Evolutionary conservation across 2,329 filamentous ascomycete species (phyloP), one percentile per base, ranked within the genome.

Genomic region (Aspergillus neoniger): DNA sequence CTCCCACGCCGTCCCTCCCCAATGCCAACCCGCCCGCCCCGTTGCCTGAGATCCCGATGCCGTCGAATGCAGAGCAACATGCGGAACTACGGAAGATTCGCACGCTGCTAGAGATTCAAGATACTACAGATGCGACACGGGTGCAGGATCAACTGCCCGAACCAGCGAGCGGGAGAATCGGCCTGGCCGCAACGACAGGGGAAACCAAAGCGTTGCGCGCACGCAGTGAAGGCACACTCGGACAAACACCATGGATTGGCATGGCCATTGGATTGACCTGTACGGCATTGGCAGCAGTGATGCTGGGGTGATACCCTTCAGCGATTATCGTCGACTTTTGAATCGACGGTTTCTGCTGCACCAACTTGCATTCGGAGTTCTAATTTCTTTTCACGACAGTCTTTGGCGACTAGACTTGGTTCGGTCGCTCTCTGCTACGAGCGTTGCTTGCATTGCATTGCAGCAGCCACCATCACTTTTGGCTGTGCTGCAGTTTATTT

Each of bases 201-300:
- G 51, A 69, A 55, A 67, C 70, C 17, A 69, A 72, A 57, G 64
- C 72, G 15, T 63, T 74, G 48, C 68, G 70, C 44, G 72, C 69
- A 39, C 69, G 75, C 60, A 77, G 74, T 61, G 75, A 77, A 62
- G 76, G 75, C 28, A 72, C 72, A 15, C 66, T 77, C 2, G 75
- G 75, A 23, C 74, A 77, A 59, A 73, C 75, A 1, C 76, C 76
- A 32, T 77, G 75, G 75, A 76, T 77, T 57, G 76, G 76, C 36
- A 77, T 77, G 74, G 76, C 74, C 5, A 76, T 77, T 49, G 76
- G 76, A 47, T 59, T 77, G 60, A 76, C 74, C 23, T 77, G 71
- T 55, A 77, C 76, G 43, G 72, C 74, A 7, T 58, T 77, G 44
- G 72, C 75, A 19, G 76, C 76, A 7, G 71, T 77, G 43, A 77